Base-by-base conservation (phyloP, 441 rosid species). In the Croton laevigatus region DNA sequence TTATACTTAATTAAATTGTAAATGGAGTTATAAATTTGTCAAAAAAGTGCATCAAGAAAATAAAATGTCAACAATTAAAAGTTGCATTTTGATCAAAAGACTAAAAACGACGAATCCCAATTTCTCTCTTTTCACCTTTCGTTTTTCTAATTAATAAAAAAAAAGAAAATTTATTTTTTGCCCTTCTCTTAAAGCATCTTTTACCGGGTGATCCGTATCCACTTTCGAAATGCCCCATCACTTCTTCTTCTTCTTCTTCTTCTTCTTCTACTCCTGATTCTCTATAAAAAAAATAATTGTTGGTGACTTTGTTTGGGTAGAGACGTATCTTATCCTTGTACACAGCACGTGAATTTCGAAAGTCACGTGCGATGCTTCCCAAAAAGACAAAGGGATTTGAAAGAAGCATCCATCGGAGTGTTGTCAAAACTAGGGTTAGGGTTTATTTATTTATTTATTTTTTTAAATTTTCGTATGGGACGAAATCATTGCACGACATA, bases 401-500 rank as follows among this genome's bases (percentile, higher is more conserved):
- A 52, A 36, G 51, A 49, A 44, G 61, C 22, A 27, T 32, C 51
- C 20, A 27, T 32, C 51, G 16, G 52, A 38, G 49, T 27, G 73
- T 59, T 66, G 70, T 57, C 62, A 75, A 27, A 75, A 45, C 78
- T 65, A 74, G 82, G 83, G 81, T 76, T 75, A 71, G 75, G 71
- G 71, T 69, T 48, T 62, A 61, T 32, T 62, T 75, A n/a, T n/a
- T 27, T 27, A 27, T 27, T 27, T 27, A 1, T 1, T 27, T 27
- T 27, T 27, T 27, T 27, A 1, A 27, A 27, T 27, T 59, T 53
- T 68, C 23, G 62, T 65, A 69, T 71, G 66, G 67, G 71, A 78
- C 71, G 81, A 75, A 68, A 80, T 72, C 73, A 81, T 85, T 74
- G 72, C 83, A 80, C 78, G 84, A 83, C 85, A 81, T 81, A 67